Evolutionary conservation across 495 filamentous ascomycete species (phyloP).

Genomic region (Hypoxylon lienhwacheense): DNA sequence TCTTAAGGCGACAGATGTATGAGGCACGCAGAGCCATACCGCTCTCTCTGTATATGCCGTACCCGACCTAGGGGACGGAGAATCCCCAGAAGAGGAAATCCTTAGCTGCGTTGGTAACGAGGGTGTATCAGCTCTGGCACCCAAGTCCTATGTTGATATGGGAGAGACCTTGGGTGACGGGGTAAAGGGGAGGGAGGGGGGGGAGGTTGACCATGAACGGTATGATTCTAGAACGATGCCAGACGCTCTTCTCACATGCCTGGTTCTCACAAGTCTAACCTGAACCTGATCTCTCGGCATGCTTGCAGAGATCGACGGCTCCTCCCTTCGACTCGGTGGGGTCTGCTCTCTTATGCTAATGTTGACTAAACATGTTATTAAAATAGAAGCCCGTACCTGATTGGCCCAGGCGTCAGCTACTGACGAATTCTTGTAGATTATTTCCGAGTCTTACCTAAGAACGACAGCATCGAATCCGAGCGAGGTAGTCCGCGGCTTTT

Average conservation of each 20-base stretch:
- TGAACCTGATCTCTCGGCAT: constrained; percentile 19
- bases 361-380: constrained; percentile 5
- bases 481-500: too few species aligned
- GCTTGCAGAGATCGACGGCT: constrained; percentile 26
- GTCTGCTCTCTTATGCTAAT: not conserved
- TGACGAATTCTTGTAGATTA: constrained; percentile 5
- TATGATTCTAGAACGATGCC: not conserved
- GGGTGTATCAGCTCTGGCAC: too few species aligned
- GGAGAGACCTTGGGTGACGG: too few species aligned
- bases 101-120: too few species aligned
- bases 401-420: not conserved
- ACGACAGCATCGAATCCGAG: not conserved
- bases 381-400: constrained; percentile 4
- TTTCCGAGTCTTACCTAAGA: constrained; percentile 30
- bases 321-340: constrained; percentile 9
- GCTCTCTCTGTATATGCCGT: too few species aligned
- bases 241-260: not conserved
- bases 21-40: too few species aligned
- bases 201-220: too few species aligned
- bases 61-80: too few species aligned
- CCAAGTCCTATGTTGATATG: too few species aligned
- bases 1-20: too few species aligned
- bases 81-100: too few species aligned
- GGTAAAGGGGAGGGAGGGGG: too few species aligned
- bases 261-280: not conserved